These are phyloP conservation scores for slime mould (Dictyostelium discoideum) DNA, from an alignment of 78 protist species.

Conservation along the genomic window DNA sequence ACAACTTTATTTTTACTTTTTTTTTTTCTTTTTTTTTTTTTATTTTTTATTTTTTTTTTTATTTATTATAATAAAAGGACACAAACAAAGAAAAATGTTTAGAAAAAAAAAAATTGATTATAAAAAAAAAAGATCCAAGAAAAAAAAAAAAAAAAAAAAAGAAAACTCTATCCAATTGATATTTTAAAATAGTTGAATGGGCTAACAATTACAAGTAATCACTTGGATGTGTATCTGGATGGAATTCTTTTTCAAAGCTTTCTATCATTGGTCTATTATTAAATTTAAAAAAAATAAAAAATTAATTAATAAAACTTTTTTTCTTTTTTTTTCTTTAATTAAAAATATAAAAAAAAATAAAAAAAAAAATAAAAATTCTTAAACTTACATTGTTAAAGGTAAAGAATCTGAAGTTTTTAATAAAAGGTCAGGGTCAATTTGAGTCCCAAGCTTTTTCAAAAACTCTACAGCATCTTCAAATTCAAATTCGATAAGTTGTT, in stretches of 20 bases:
- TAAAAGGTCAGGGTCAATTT: slow-evolving; percentile 33
- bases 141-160: background rate
- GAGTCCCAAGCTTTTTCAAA: slow-evolving; percentile 41
- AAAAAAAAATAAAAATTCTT: background rate
- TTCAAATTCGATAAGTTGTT: background rate
- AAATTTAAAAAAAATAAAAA: background rate
- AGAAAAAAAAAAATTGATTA: no score
- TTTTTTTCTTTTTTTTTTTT: no score
- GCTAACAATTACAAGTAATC: slow-evolving; percentile 24
- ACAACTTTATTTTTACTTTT: no score
- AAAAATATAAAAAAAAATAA: background rate
- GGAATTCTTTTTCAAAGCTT: slow-evolving; percentile 63
- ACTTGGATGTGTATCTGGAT: slow-evolving; percentile 24
- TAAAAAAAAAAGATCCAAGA: background rate
- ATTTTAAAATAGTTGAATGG: no score
- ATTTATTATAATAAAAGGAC: no score
- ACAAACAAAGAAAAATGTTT: no score
- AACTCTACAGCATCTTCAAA: slow-evolving; percentile 72
- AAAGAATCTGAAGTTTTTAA: slow-evolving; percentile 41
- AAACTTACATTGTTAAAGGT: slow-evolving; percentile 6
- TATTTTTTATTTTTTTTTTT: no score
- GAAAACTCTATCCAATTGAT: no score
- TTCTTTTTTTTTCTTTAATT: no score
- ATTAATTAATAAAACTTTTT: background rate
- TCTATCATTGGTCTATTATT: background rate